Evolutionary conservation across 805 yeast species (phyloP), one percentile per base, ranked within the genome.

Genomic region (Myxozyma neotropica): DNA sequence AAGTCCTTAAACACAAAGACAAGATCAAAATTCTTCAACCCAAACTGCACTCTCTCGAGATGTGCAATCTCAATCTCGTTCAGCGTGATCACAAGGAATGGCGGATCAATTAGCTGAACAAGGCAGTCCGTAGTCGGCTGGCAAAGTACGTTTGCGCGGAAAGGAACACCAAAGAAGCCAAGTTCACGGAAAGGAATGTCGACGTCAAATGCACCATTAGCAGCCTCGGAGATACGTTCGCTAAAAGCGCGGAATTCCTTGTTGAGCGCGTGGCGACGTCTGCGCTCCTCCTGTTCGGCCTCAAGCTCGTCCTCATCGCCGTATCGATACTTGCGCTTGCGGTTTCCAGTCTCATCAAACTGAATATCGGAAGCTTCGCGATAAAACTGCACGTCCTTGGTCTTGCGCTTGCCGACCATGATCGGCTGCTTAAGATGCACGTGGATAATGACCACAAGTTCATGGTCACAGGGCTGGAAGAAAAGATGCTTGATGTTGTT

Each of bases 281-380:
- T 82, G 77, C 97, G 86, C 77, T 94, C 99, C 74, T 94, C 98
- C 76, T 93, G 97, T 77, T 94, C 99, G 75, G 93, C 97, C 75
- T 94, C 98, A 65, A 94, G 79, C 76, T 94, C 99, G 74, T 94
- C 99, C 74, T 94, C 99, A 73, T 94, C 99, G 48, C 99, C 99
- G 72, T 94, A 94, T 70, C 94, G 77, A 66, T 82, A 83, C 67
- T 86, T 79, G 74, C 97, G 85, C 77, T 89, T 87, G 63, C 96
- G 86, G 61, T 90, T 92, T 65, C 97, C 96, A 19, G 99, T 94
- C 75, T 94, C 99, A 75, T 94, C 99, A 69, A 91, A 91, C 2
- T 96, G 85, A 80, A 91, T 88, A 72, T 94, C 99, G 31, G 96
- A 85, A 12, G 97, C 98, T 74, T 94, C 99, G 65, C 98, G 81